Evolutionary conservation across 345 rosid species (phyloP).

Genomic region (Litchi chinensis): DNA sequence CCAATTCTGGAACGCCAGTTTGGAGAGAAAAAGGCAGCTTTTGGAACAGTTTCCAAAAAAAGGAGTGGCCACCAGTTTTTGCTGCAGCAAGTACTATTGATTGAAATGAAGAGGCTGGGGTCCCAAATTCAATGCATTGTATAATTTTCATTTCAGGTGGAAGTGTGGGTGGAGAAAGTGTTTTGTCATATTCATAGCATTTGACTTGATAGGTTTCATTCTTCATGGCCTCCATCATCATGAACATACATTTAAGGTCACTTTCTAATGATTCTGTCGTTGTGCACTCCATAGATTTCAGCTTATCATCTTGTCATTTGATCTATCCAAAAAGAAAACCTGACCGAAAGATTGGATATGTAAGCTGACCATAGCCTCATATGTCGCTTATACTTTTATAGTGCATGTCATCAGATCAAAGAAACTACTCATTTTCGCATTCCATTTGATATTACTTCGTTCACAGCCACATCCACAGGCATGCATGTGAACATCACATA

Average conservation of each 20-base stretch:
- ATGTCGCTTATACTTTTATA: neutral
- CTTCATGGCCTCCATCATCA: conserved; percentile 10
- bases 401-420: neutral
- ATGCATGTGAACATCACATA: neutral
- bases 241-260: conserved; percentile 14
- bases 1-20: conserved; percentile 8
- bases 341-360: conserved; percentile 10
- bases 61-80: conserved; percentile 32
- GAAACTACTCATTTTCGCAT: neutral
- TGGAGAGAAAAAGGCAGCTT: conserved; percentile 13
- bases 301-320: neutral
- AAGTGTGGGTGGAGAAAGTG: conserved; percentile 15
- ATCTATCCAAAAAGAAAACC: conserved; percentile 8
- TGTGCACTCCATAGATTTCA: neutral
- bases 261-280: conserved; percentile 34
- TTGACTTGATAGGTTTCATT: neutral
- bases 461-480: neutral
- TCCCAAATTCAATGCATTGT: conserved; percentile 9
- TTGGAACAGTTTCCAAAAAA: conserved; percentile 17
- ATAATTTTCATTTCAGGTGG: conserved; percentile 9
- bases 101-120: conserved; percentile 13
- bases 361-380: conserved; percentile 25
- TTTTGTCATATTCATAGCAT: conserved; percentile 5
- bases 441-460: neutral
- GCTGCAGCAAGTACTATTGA: conserved; percentile 9